Percentiles rank a stretch among this genome's conserved stretches.
Conservation (phyloP, 2,329 filamentous ascomycete genomes). For the Cyphellophora attinorum region DNA sequence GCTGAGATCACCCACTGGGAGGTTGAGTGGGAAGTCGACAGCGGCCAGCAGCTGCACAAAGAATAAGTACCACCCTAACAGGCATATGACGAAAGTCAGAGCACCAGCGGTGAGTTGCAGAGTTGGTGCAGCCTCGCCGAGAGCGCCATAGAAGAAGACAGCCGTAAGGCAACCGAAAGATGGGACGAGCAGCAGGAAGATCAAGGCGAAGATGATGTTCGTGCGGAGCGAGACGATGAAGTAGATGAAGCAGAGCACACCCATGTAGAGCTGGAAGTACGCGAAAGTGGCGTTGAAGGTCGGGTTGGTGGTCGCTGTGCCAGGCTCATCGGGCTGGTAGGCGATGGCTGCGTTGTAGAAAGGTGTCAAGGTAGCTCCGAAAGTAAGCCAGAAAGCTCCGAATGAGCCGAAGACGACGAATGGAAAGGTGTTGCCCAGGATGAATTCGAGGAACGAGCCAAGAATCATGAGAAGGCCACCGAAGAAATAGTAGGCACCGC, state of each 20-base stretch:
- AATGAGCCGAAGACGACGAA: conserved; percentile 44
- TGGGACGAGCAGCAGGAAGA: conserved; percentile 56
- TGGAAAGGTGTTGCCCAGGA: conserved; percentile 41
- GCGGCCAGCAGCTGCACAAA: conserved; percentile 45
- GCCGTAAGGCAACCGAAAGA: conserved; percentile 52
- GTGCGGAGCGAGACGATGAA: conserved; percentile 62
- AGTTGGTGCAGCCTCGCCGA: conserved; percentile 4
- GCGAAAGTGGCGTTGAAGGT: conserved; percentile 23
- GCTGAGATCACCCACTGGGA: conserved; percentile 50
- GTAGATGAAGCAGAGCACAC: conserved; percentile 56
- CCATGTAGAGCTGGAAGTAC: conserved; percentile 60
- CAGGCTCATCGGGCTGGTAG: conserved; percentile 19
- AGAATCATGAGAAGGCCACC: conserved; percentile 25
- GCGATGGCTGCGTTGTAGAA: conserved; percentile 41
- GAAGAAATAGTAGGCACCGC: conserved; percentile 25
- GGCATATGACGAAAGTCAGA: conserved; percentile 38
- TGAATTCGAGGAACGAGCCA: conserved; percentile 24
- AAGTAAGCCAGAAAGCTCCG: conserved; percentile 46
- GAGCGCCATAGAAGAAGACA: conserved; percentile 14
- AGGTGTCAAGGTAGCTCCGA: conserved; percentile 46
- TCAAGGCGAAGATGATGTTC: conserved; percentile 60
- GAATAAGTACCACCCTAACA: conserved; percentile 49
- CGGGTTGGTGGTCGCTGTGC: conserved; percentile 17
- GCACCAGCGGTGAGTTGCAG: conserved; percentile 35
- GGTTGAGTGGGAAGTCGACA: conserved; percentile 48